A percentile compares a stretch with the other conserved stretches of the same genome.
Conservation (phyloP, 2,329 filamentous ascomycete species). For the Laburnicola sp. region DNA sequence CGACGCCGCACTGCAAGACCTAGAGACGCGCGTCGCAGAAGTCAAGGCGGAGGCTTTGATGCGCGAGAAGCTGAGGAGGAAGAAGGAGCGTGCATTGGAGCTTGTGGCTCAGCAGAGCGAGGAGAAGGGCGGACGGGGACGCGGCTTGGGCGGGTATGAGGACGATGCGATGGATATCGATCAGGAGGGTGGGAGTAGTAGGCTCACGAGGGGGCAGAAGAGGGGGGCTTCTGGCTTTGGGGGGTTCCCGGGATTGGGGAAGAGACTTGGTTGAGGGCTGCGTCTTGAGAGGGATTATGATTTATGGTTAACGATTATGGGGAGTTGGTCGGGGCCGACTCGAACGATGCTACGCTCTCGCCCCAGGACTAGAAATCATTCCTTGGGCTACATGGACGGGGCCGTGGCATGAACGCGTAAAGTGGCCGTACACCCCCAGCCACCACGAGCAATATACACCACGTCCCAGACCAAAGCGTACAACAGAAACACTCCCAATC, state of each 20-base stretch:
- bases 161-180: slow-evolving; percentile 46
- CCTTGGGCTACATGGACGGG: no score
- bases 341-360: background rate
- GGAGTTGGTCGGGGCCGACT: background rate
- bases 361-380: no score
- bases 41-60: slow-evolving; percentile 58
- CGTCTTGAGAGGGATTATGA: background rate
- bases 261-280: slow-evolving; percentile 27
- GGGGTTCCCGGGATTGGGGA: slow-evolving; percentile 28
- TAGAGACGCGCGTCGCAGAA: slow-evolving; percentile 73
- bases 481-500: no score
- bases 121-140: slow-evolving; percentile 33
- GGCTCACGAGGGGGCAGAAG: slow-evolving; percentile 34
- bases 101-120: slow-evolving; percentile 27
- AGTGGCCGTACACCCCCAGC: no score
- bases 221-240: slow-evolving; percentile 30
- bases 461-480: no score
- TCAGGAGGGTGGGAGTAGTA: slow-evolving; percentile 34
- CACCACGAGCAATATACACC: no score
- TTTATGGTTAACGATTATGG: background rate
- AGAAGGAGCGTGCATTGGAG: slow-evolving; percentile 47
- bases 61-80: slow-evolving; percentile 48
- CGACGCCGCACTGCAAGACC: slow-evolving; percentile 68
- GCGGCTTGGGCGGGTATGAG: slow-evolving; percentile 25
- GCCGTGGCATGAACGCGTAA: no score